Evolutionary conservation across 257 asterid genomes (phyloP).

Genomic region (Lithospermum erythrorhizon): DNA sequence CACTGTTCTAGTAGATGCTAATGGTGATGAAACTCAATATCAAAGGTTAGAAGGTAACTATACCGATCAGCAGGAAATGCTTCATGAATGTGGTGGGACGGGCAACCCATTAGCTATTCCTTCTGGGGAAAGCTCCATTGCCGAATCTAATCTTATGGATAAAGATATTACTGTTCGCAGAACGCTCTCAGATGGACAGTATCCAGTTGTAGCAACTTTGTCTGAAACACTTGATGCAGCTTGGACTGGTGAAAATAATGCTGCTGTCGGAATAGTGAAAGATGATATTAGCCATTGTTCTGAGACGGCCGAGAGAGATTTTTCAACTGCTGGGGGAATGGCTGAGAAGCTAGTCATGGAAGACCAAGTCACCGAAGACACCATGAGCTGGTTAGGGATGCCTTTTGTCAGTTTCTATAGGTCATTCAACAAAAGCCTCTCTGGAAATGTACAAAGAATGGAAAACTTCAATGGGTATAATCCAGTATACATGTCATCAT

Average conservation of each 20-base stretch:
- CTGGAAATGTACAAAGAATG: constrained; percentile 45
- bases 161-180: constrained; percentile 29
- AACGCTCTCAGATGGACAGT: constrained; percentile 53
- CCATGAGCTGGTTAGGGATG: constrained; percentile 57
- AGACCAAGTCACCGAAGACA: constrained; percentile 42
- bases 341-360: constrained; percentile 40
- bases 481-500: constrained; percentile 64
- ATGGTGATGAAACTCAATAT: constrained; percentile 26
- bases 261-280: constrained; percentile 21
- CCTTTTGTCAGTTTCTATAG: constrained; percentile 62
- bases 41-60: constrained; percentile 13
- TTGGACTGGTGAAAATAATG: constrained; percentile 72
- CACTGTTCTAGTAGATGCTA: constrained; percentile 21
- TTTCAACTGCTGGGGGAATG: constrained; percentile 21
- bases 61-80: constrained; percentile 20
- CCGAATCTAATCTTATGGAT: constrained; percentile 29
- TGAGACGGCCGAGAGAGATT: constrained; percentile 27
- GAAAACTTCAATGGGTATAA: constrained; percentile 43
- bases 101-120: constrained; percentile 20
- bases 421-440: constrained; percentile 49
- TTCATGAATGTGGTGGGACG: constrained; percentile 20
- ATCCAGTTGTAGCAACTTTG: constrained; percentile 41
- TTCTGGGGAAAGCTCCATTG: constrained; percentile 21
- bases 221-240: constrained; percentile 82
- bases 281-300: constrained; percentile 19